phyloP scores from a whole-genome alignment of 768 basidiomycete genomes.

The Lanmaoa rubissima region DNA sequence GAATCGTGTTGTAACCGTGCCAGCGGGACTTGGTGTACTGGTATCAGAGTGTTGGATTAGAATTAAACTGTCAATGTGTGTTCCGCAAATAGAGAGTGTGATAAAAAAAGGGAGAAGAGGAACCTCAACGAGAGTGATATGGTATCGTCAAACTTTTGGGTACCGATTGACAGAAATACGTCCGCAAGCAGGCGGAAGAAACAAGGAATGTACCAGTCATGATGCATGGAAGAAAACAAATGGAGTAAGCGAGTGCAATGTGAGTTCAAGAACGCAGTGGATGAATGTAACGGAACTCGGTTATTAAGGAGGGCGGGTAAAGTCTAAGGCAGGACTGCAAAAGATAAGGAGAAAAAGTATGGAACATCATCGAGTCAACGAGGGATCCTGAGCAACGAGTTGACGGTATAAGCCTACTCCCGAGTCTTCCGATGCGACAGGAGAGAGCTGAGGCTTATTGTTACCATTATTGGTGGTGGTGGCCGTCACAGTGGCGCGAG shows the following conservation, averaged over 20 bases:
- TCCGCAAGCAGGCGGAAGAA: slow-evolving; percentile 19
- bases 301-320: slow-evolving; percentile 20
- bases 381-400: slow-evolving; percentile 73
- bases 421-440: slow-evolving; percentile 71
- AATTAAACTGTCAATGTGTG: slow-evolving; percentile 32
- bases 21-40: slow-evolving; percentile 15
- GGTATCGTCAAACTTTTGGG: slow-evolving; percentile 34
- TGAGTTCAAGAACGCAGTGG: slow-evolving; percentile 25
- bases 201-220: slow-evolving; percentile 32
- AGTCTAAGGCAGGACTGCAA: slow-evolving; percentile 18
- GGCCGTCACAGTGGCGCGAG: slow-evolving; percentile 37
- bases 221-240: slow-evolving; percentile 26
- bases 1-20: slow-evolving; percentile 21
- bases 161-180: slow-evolving; percentile 25
- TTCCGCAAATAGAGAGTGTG: slow-evolving; percentile 38
- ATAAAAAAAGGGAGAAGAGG: slow-evolving; percentile 25
- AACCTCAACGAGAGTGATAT: slow-evolving; percentile 32
- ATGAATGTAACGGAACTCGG: slow-evolving; percentile 20
- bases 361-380: slow-evolving; percentile 45
- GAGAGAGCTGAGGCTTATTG: slow-evolving; percentile 51
- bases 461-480: slow-evolving; percentile 21
- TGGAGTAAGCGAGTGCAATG: slow-evolving; percentile 29
- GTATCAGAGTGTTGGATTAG: slow-evolving; percentile 30
- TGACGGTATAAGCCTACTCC: slow-evolving; percentile 83
- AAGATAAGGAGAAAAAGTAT: slow-evolving; percentile 1